Evolutionary conservation across 208 protist species (phyloP), one percentile per base, ranked within the genome.

Genomic region (Endotrypanum monterogeii): DNA sequence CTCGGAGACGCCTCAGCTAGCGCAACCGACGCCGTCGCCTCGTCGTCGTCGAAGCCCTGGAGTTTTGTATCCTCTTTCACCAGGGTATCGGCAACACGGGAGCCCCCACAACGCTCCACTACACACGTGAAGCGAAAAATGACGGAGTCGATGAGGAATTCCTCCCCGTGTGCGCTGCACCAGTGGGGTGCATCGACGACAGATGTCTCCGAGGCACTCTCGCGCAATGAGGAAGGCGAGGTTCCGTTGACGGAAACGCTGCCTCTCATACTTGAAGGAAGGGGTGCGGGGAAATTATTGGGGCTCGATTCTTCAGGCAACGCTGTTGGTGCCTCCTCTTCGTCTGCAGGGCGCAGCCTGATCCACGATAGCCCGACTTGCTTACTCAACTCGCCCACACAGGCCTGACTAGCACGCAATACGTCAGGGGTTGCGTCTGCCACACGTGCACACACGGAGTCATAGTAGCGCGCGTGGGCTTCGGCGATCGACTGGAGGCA

Each of bases 401-500:
- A 73, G 60, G 67, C 54, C 67, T 79, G 56, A 8, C 73, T 32
- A 39, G 60, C 71, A 25, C 55, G 23, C 51, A 72, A 37, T 14
- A 83, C 83, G 14, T 77, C 77, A 3, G 61, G 46, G 20, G 65
- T 65, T 3, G 89, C 55, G 1, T 35, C 41, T 20, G 61, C 66
- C 41, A 94, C 68, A 35, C 78, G 75, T 57, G 52, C 37, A 39
- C 89, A 74, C 52, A 84, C 87, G 37, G 81, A 60, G 3, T 85
- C 81, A 66, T 91, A 86, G 83, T 87, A 88, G 32, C 76, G 62
- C n/a, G 74, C 85, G 80, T 96, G 83, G 44, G 68, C 65, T 28
- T 76, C 76, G 9, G 85, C 82, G 63, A 96, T 93, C 39, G 78
- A 67, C 46, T 94, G 87, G 3, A 96, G 80, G 35, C 76, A 80